Conservation (phyloP, 352 stramenopile species). For the Pythium rhizo-oryzae region DNA sequence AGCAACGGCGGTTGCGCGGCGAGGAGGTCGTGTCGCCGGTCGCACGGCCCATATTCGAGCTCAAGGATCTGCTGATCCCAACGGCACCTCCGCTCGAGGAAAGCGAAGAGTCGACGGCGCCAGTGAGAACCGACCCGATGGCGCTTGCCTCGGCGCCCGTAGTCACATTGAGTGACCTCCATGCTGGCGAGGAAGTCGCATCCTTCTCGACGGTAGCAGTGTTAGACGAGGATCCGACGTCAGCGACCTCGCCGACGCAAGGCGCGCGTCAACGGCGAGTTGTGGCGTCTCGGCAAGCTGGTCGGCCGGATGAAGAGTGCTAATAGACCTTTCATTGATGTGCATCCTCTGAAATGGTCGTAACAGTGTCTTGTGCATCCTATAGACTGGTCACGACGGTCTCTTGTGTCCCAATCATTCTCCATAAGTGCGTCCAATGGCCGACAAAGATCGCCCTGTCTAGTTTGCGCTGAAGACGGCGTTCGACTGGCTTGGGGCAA, state of each 20-base stretch:
- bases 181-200: not conserved
- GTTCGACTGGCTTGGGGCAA: too few relatives aligned
- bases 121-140: not conserved
- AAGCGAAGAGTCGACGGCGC: slow-evolving; percentile 1
- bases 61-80: not conserved
- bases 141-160: not conserved
- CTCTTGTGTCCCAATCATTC: too few relatives aligned
- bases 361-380: too few relatives aligned
- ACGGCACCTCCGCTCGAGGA: slow-evolving; percentile 1
- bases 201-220: not conserved
- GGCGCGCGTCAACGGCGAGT: not conserved
- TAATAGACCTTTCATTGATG: too few relatives aligned
- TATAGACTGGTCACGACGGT: too few relatives aligned
- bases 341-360: too few relatives aligned
- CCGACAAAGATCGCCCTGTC: too few relatives aligned
- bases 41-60: not conserved
- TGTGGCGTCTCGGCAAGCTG: not conserved
- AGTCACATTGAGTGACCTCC: not conserved
- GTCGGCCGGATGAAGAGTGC: too few relatives aligned
- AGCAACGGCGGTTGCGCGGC: not conserved
- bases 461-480: too few relatives aligned
- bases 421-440: too few relatives aligned
- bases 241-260: not conserved
- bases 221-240: not conserved
- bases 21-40: slow-evolving; percentile 12